Conservation (phyloP, 805 yeast species). For the Candida tallmaniae region DNA sequence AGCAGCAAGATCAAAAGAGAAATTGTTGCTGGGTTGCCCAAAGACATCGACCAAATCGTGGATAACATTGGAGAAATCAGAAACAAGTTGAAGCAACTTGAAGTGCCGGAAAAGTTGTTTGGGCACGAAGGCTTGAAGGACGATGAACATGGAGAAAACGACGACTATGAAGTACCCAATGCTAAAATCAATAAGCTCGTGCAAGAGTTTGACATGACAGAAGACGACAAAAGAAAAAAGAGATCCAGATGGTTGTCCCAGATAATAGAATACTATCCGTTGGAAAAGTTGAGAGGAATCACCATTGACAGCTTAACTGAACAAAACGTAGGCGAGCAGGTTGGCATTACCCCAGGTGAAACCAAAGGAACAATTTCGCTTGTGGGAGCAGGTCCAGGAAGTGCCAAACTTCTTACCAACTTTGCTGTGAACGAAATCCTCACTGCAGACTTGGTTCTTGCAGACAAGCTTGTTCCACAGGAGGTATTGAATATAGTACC, state of each 20-base stretch:
- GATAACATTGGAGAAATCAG: conserved; percentile 66
- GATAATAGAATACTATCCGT: conserved; percentile 86
- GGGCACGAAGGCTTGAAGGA: conserved; percentile 44
- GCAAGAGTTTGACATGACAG: conserved; percentile 52
- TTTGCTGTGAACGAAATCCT: conserved; percentile 82
- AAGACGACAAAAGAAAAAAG: conserved; percentile 47
- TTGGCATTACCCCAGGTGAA: not conserved
- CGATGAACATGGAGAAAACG: conserved; percentile 45
- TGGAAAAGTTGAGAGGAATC: conserved; percentile 50
- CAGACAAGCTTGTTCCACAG: conserved; percentile 91
- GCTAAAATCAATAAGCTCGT: conserved; percentile 58
- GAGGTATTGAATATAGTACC: conserved; percentile 84
- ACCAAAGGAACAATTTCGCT: conserved; percentile 58
- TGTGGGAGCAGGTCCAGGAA: conserved; percentile 96
- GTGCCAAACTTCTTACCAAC: conserved; percentile 71
- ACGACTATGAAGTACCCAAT: conserved; percentile 67
- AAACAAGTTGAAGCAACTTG: conserved; percentile 28
- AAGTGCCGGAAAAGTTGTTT: not conserved
- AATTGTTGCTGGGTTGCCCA: conserved; percentile 59
- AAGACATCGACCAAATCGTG: conserved; percentile 66
- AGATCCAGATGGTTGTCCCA: conserved; percentile 84
- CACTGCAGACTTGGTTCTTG: conserved; percentile 77
- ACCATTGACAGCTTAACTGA: conserved; percentile 7
- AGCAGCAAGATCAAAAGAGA: conserved; percentile 80
- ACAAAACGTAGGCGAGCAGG: not conserved